Evolutionary conservation across 2,329 filamentous ascomycete genomes (phyloP).

Genomic region (Colletotrichum australisinense): DNA sequence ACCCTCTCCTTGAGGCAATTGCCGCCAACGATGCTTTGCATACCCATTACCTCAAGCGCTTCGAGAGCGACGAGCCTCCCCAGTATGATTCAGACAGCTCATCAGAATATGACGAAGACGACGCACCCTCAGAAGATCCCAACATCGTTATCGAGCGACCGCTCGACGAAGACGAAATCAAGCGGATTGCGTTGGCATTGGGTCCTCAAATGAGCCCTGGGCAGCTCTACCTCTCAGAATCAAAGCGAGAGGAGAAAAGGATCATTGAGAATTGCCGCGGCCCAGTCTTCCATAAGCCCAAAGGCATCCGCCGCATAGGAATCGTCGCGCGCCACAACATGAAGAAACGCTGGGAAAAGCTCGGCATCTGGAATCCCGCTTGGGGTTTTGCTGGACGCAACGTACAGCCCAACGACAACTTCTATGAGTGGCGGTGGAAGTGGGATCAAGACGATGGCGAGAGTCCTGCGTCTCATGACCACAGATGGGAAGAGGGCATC

Average conservation of each 20-base stretch:
- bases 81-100: rapidly evolving
- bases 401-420: neutral
- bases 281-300: neutral
- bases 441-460: neutral
- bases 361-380: neutral
- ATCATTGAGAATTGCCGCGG: neutral
- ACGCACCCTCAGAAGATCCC: rapidly evolving
- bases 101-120: no score
- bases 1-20: no score
- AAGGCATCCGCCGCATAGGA: neutral
- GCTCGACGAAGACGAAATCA: no score
- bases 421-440: neutral
- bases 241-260: no score
- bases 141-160: no score
- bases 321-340: neutral
- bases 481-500: neutral
- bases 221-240: no score
- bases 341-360: neutral
- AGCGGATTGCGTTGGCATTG: no score
- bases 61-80: no score
- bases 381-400: neutral
- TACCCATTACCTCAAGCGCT: no score
- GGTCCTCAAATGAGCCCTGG: no score
- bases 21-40: rapidly evolving
- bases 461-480: neutral